A percentile compares a stretch with the other conserved stretches of the same genome.
phyloP scores from a whole-genome alignment of 371 early-diverging fungal genomes.

The Syncephalastrum racemosum region DNA sequence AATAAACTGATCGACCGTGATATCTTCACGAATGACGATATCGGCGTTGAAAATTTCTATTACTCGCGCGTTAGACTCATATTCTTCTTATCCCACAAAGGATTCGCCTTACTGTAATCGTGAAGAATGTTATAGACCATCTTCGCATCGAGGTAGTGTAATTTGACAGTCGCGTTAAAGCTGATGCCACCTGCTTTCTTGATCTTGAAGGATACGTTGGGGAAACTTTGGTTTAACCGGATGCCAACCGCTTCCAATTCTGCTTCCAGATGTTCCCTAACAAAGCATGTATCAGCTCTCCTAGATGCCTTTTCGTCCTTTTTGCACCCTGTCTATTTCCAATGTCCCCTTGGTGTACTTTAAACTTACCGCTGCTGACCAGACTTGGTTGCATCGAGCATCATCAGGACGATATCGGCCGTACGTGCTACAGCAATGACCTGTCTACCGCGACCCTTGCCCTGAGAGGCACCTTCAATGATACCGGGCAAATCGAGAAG shows the following conservation, averaged over 20 bases:
- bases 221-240: conserved; percentile 88
- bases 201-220: conserved; percentile 96
- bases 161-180: conserved; percentile 89
- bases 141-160: conserved; percentile 88
- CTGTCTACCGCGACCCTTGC: conserved; percentile 96
- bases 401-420: conserved; percentile 96
- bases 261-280: conserved; percentile 85
- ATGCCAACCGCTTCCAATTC: conserved; percentile 99
- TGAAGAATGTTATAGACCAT: conserved; percentile 94
- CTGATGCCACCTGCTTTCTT: conserved; percentile 98
- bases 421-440: conserved; percentile 98
- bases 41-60: conserved; percentile 96
- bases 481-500: conserved; percentile 86
- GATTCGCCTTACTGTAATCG: conserved; percentile 79
- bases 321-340: neutral
- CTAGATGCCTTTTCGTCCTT: neutral
- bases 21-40: conserved; percentile 96
- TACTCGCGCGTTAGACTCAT: neutral
- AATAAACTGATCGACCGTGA: conserved; percentile 98
- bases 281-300: neutral
- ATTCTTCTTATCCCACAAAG: neutral
- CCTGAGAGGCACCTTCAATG: conserved; percentile 96
- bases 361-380: conserved; percentile 62
- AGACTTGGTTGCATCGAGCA: conserved; percentile 98
- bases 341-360: conserved; percentile 20